Evolutionary conservation across 331 rosid genomes (phyloP), one percentile per base, ranked within the genome.

Genomic region (Pyrus hybrid): DNA sequence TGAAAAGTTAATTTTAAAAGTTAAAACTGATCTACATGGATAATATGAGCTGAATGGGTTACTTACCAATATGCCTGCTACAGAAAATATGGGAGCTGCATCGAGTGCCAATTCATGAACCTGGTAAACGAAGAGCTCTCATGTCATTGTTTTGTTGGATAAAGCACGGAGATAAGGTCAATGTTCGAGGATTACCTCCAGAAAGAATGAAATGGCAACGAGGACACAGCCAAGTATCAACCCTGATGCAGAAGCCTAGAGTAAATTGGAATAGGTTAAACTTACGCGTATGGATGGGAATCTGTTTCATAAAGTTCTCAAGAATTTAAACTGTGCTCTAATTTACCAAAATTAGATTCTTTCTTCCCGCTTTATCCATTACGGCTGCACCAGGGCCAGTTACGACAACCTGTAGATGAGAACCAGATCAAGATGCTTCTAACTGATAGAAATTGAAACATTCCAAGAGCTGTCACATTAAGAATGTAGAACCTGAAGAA

Each of bases 311-410:
- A 35, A 75, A 70, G 49, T 69, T 69, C 58, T 67, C 60, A 67
- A 45, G 77, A 64, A 65, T 28, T 64, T 21, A 66, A 18, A 61
- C 68, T 74, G 29, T 13, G 41, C 32, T 69, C 29, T 60, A 51
- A 66, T 70, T 68, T 87, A 90, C 99, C 91, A 94, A 70, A 74
- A 90, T 77, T n/a, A 94, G 85, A 68, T 96, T 97, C 87, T 92
- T 94, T 84, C 97, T 89, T 80, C 97, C 97, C 14, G 85, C 85
- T 79, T 28, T 86, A 80, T 94, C 99, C 73, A 92, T 75, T 35
- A 94, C 75, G 20, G 72, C 81, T 53, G 89, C 92, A 62, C 92
- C 90, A 35, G 86, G 32, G 60, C 86, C 93, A 63, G 97, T 90
- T 77, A 92, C 75, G 32, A 87, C 81, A 81, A 95, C 76, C 97